Evolutionary conservation across 2,329 filamentous ascomycete genomes (phyloP).

Genomic region (Neodidymelliopsis sp.): DNA sequence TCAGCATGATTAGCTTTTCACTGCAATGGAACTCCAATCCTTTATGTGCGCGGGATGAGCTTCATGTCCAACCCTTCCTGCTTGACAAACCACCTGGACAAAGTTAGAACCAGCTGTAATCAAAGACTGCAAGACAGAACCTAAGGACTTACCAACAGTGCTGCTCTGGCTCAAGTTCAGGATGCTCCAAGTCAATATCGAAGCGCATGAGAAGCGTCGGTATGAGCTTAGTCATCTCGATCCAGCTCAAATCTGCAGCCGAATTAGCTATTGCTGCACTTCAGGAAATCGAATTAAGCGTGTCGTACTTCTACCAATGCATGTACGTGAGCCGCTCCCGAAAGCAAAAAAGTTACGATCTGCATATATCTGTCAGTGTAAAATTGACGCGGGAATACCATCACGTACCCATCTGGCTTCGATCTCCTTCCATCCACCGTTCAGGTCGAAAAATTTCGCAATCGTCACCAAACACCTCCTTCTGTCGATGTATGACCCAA

Average conservation of each 20-base stretch:
- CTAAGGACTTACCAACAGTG: conserved; percentile 16
- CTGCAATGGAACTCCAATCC: too few species aligned
- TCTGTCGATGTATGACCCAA: conserved; percentile 26
- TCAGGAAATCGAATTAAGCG: too few species aligned
- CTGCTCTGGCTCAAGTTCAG: conserved; percentile 10
- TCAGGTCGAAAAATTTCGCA: conserved; percentile 24
- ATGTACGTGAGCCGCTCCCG: conserved; percentile 17
- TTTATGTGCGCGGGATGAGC: not conserved
- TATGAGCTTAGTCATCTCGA: conserved; percentile 46
- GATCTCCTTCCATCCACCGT: conserved; percentile 21
- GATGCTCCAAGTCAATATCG: conserved; percentile 43
- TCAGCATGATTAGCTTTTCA: conserved; percentile 9
- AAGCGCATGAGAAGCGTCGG: conserved; percentile 47
- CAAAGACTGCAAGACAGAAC: not conserved
- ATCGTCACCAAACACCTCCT: conserved; percentile 23
- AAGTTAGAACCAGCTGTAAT: not conserved
- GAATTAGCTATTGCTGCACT: not conserved
- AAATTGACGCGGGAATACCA: too few species aligned
- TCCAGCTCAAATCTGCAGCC: conserved; percentile 31
- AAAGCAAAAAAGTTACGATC: conserved; percentile 25
- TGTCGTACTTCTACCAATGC: conserved; percentile 22
- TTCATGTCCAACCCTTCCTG: conserved; percentile 4
- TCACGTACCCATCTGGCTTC: conserved; percentile 17
- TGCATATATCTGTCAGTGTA: not conserved
- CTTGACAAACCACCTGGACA: conserved; percentile 11